Evolutionary conservation across 176 grass and related monocot genomes (phyloP).

Genomic region (Hyparrhenia diplandra): DNA sequence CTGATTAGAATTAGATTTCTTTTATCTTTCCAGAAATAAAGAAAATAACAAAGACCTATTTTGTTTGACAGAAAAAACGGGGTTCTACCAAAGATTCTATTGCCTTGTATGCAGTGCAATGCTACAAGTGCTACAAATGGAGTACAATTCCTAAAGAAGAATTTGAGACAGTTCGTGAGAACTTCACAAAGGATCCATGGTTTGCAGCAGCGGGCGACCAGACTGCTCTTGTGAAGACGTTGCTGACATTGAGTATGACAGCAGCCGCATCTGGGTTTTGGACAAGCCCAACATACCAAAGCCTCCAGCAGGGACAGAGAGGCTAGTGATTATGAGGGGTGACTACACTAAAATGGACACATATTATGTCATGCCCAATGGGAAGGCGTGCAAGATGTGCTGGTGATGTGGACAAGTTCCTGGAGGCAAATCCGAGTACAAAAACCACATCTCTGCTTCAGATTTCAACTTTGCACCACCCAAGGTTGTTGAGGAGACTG

Average conservation of each 20-base stretch:
- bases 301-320: slow-evolving; percentile 52
- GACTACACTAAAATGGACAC: slow-evolving; percentile 88
- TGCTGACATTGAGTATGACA: slow-evolving; percentile 73
- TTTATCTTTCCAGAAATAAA: background rate
- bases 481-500: slow-evolving; percentile 65
- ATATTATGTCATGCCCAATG: slow-evolving; percentile 83
- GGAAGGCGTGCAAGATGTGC: slow-evolving; percentile 59
- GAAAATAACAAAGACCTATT: background rate
- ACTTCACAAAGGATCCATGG: slow-evolving; percentile 73
- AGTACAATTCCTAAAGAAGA: slow-evolving; percentile 62
- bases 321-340: slow-evolving; percentile 61
- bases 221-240: slow-evolving; percentile 61
- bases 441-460: slow-evolving; percentile 42
- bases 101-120: slow-evolving; percentile 76
- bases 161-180: slow-evolving; percentile 67
- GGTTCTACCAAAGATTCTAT: slow-evolving; percentile 41
- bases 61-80: slow-evolving; percentile 39
- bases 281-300: slow-evolving; percentile 89
- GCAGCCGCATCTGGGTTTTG: slow-evolving; percentile 55
- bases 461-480: slow-evolving; percentile 71
- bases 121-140: slow-evolving; percentile 70
- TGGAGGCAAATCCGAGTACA: slow-evolving; percentile 73
- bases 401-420: slow-evolving; percentile 71
- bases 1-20: background rate
- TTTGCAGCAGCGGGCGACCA: slow-evolving; percentile 47